These are phyloP conservation scores for Torrubiellomyces zombiae DNA, from an alignment of 2,329 filamentous ascomycete species.

Conservation along the genomic window DNA sequence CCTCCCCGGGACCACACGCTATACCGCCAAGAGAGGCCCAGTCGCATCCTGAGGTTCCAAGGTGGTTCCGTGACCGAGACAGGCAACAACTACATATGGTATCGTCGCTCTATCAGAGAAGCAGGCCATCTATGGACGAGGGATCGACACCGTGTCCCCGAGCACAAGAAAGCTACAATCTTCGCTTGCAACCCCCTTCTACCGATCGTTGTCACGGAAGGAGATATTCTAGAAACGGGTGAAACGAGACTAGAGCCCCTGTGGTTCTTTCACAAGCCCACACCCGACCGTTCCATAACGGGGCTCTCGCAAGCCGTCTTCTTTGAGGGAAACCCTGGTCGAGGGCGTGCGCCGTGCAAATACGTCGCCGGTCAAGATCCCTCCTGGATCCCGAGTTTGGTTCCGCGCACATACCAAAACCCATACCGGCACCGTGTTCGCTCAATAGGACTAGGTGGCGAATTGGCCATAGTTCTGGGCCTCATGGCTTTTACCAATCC, in stretches of 20 bases:
- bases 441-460: constrained; percentile 19
- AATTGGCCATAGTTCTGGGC: constrained; percentile 20
- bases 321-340: constrained; percentile 6
- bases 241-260: constrained; percentile 12
- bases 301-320: constrained; percentile 15
- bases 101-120: constrained; percentile 1
- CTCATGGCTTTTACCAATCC: constrained; percentile 22
- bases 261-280: constrained; percentile 11
- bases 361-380: constrained; percentile 16
- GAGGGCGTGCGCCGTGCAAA: constrained; percentile 7
- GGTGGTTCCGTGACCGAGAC: constrained; percentile 13
- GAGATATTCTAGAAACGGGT: constrained; percentile 5
- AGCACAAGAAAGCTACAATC: constrained; percentile 13
- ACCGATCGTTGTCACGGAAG: constrained; percentile 15
- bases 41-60: constrained; percentile 19
- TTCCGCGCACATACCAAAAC: constrained; percentile 16
- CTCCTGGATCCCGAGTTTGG: constrained; percentile 21
- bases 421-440: constrained; percentile 1
- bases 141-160: background rate
- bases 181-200: constrained; percentile 21
- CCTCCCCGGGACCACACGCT: constrained; percentile 10
- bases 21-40: constrained; percentile 13
- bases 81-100: constrained; percentile 8
- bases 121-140: constrained; percentile 1
- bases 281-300: background rate